phyloP scores from a whole-genome alignment of 495 filamentous ascomycete genomes.

The Penicillium simplicissimum region DNA sequence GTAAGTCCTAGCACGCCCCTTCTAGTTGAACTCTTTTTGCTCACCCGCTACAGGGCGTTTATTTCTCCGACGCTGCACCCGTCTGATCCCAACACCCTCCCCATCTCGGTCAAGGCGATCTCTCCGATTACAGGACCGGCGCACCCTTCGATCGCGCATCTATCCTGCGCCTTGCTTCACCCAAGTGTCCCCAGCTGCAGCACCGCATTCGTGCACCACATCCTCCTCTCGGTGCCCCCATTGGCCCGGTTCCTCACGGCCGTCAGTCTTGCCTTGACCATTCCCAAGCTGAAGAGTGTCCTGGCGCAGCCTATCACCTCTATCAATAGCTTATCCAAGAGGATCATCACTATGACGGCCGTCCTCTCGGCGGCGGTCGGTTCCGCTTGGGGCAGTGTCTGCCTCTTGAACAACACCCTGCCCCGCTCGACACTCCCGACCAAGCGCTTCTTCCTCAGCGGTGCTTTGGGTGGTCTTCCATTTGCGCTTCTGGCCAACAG shows the following conservation, averaged over 20 bases:
- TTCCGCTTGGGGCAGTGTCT: conserved; percentile 83
- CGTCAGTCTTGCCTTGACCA: conserved; percentile 65
- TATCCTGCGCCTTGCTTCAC: conserved; percentile 92
- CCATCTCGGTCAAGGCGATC: conserved; percentile 63
- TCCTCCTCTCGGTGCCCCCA: conserved; percentile 74
- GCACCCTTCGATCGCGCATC: conserved; percentile 76
- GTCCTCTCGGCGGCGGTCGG: conserved; percentile 78
- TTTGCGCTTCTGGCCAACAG: conserved; percentile 74
- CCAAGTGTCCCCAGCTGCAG: conserved; percentile 82
- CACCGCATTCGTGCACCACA: conserved; percentile 80
- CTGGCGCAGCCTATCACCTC: conserved; percentile 64
- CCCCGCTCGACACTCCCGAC: conserved; percentile 74
- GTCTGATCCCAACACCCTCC: conserved; percentile 59
- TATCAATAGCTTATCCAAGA: conserved; percentile 59
- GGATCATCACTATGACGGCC: conserved; percentile 66
- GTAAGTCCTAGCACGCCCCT: conserved; percentile 48
- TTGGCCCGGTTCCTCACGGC: conserved; percentile 75
- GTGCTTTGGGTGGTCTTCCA: conserved; percentile 72
- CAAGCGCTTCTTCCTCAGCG: conserved; percentile 84
- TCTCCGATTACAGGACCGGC: conserved; percentile 79
- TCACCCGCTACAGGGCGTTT: conserved; percentile 55
- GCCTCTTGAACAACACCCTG: conserved; percentile 77
- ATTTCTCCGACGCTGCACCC: conserved; percentile 89
- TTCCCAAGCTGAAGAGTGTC: conserved; percentile 65
- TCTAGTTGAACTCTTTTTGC: not conserved